phyloP scores from a whole-genome alignment of 1,284 basidiomycete genomes.

The Calocybe gambosa region DNA sequence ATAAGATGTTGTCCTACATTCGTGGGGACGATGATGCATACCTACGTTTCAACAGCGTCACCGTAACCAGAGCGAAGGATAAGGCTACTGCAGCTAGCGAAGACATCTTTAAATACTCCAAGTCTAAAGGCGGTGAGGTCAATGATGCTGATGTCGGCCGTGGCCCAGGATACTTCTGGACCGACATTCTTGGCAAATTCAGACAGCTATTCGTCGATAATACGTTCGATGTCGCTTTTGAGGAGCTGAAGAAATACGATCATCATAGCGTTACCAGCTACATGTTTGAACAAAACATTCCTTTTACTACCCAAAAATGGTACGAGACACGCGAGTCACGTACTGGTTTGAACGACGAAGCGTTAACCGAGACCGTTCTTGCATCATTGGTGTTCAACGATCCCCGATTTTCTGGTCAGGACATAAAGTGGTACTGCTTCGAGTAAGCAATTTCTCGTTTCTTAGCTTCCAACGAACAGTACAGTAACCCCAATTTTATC shows the following conservation, averaged over 20 bases:
- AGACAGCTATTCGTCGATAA: constrained; percentile 11
- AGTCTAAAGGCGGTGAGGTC: constrained; percentile 8
- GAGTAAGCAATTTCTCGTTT: constrained; percentile 7
- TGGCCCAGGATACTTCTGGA: constrained; percentile 9
- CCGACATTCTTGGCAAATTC: constrained; percentile 14
- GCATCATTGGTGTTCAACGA: constrained; percentile 13
- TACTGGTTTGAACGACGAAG: constrained; percentile 21
- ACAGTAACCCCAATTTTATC: background rate
- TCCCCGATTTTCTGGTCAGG: constrained; percentile 6
- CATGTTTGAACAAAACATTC: constrained; percentile 14
- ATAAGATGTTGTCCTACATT: constrained; percentile 15
- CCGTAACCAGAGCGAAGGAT: constrained; percentile 1
- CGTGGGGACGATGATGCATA: constrained; percentile 10
- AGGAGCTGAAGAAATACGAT: constrained; percentile 22
- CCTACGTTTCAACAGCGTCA: constrained; percentile 5
- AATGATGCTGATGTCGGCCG: constrained; percentile 8
- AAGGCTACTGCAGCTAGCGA: background rate
- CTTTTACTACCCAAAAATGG: constrained; percentile 22
- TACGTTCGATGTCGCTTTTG: constrained; percentile 21
- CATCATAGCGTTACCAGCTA: constrained; percentile 19
- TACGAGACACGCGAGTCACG: constrained; percentile 21
- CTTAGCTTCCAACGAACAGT: background rate
- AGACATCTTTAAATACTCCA: constrained; percentile 14
- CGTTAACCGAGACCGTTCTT: constrained; percentile 23
- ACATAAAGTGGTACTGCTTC: constrained; percentile 11